Base-by-base conservation (phyloP, 2,329 filamentous ascomycete genomes). In the Dactylellina haptotyla region DNA sequence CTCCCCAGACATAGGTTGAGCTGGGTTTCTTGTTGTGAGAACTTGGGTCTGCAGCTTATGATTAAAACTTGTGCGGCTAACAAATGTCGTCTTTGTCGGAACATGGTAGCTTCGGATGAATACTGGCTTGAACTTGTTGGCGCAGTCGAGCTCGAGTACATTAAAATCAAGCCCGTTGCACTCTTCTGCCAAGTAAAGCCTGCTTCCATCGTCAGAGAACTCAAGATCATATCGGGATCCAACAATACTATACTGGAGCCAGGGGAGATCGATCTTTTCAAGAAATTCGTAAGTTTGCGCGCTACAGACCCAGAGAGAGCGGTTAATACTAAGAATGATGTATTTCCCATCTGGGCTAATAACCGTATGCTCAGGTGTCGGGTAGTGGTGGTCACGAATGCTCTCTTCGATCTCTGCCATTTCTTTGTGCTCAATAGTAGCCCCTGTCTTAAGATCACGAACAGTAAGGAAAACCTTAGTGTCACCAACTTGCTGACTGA, bases 141-240 rank as follows among this genome's bases (percentile, higher is more conserved):
- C 34, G 25, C 54, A 56, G 28, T 67, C 62, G 2, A 74, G 56
- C 41, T 66, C 63, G 56, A 66, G 43, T 4, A 67, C 48, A 39
- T 66, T 62, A 51, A 74, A 74, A 25, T 74, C 70, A 20, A 39
- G 39, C 8, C 70, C 70, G 37, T 57, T 62, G 62, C 62, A 63
- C n/a, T 74, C 70, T 26, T 74, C 70, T 1, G 70, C 57, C 18
- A 74, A 16, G 32, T 67, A 67, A 1, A 74, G 12, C 14, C 63
- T 56, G 30, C 41, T 67, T 9, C 70, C 70, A 23, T 67, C 70
- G 1, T 63, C 62, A 41, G 45, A 62, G 30, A 74, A 74, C 25
- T 61, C 56, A 16, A 74, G 56, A 14, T 74, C 62, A 39, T 46
- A 74, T 14, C 51, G 14, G 4, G 51, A 54, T 6, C 43, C 53